Evolutionary conservation across 768 basidiomycete species (phyloP), one percentile per base, ranked within the genome.

Genomic region (Dioszegia crocea): DNA sequence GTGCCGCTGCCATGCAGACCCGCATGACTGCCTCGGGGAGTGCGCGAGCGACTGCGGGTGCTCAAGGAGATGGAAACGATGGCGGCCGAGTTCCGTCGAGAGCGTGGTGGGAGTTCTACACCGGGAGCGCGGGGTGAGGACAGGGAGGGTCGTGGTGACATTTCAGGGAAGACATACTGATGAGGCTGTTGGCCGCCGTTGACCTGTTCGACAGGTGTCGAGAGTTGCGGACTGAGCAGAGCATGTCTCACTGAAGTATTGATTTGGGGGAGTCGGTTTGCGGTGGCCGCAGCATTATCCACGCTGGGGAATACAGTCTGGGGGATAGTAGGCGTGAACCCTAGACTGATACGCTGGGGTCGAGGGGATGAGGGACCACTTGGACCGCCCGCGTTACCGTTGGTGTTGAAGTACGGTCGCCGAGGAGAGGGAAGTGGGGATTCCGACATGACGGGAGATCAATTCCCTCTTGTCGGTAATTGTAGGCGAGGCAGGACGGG

Each of bases 21-120:
- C 3, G 67, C 57, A n/a, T 52, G 36, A 44, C 62, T 62, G 9
- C 68, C 68, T 46, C 66, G 49, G 16, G 71, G 71, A n/a, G 71
- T 73, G 0, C 66, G 61, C 29, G 68, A 69, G 23, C 66, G 49
- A 11, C 68, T 70, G 16, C 71, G 57, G 19, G 68, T 67, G 50
- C 64, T 62, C 8, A 70, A 57, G 19, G 62, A 60, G 55, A 70
- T 73, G 8, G 71, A 73, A 26, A 73, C 68, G 40, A 73, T 73
- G 5, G 71, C 71, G 21, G 68, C 67, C 19, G 68, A 69, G 50
- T 73, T 70, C 2, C 71, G 65, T 12, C 71, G 46, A 16, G 59
- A 11, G 59, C 62, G 33, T 63, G 57, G 27, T 38, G 39, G 27
- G 30, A 48, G 31, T 41, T 48, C 46, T 10, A 23, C 31, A 26